phyloP scores from a whole-genome alignment of 805 yeast genomes.

The Middelhovenomyces tepae region DNA sequence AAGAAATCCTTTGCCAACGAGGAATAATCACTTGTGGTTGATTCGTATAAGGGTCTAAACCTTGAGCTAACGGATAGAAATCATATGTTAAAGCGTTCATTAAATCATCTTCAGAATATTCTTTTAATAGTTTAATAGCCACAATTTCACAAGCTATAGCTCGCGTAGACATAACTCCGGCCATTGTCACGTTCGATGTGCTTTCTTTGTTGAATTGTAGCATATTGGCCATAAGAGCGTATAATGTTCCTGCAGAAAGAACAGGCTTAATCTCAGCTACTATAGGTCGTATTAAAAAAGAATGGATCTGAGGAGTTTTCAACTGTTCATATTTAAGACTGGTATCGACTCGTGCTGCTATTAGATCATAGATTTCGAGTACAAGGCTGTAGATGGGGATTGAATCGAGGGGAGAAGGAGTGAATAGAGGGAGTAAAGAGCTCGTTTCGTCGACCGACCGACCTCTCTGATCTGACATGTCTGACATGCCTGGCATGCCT shows the following conservation, averaged over 20 bases:
- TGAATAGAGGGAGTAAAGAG: constrained; percentile 6
- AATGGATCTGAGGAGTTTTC: constrained; percentile 41
- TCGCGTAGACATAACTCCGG: constrained; percentile 34
- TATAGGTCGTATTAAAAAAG: constrained; percentile 40
- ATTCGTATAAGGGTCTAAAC: constrained; percentile 18
- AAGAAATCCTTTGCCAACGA: constrained; percentile 34
- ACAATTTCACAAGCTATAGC: constrained; percentile 46
- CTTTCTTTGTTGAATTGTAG: constrained; percentile 30
- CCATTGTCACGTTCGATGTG: constrained; percentile 23
- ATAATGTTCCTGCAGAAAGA: constrained; percentile 28
- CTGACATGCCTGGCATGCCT: too few species aligned
- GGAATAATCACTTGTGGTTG: constrained; percentile 16
- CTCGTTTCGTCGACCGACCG: too few species aligned
- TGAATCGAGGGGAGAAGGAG: constrained; percentile 22
- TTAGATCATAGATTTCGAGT: constrained; percentile 33
- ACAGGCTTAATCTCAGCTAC: constrained; percentile 27
- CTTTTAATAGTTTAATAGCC: constrained; percentile 42
- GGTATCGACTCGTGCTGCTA: constrained; percentile 35
- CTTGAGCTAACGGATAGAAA: constrained; percentile 38
- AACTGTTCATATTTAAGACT: constrained; percentile 44
- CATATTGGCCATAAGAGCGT: constrained; percentile 32
- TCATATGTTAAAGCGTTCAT: constrained; percentile 38
- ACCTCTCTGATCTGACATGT: too few species aligned
- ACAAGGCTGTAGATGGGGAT: constrained; percentile 29
- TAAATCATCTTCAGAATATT: constrained; percentile 33